A percentile compares a stretch with the other conserved stretches of the same genome.
Evolutionary conservation across 441 rosid genomes (phyloP).

Genomic region (Aleurites moluccanus): DNA sequence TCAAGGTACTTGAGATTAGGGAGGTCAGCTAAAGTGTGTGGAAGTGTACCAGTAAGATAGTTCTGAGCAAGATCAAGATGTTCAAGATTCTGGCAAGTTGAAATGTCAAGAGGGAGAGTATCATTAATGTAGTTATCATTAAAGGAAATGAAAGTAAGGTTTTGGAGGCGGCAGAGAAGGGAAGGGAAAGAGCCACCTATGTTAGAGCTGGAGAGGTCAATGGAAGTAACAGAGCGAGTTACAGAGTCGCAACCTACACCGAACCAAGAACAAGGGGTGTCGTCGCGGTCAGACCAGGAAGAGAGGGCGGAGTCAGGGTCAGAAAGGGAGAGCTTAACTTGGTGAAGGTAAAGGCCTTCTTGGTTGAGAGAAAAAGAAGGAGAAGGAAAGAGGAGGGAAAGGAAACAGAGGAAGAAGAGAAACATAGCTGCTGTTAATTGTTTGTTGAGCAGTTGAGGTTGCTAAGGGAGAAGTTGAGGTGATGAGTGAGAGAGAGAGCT

Average conservation of each 20-base stretch:
- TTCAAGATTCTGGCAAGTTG: slow-evolving; percentile 51
- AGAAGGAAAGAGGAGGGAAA: slow-evolving; percentile 21
- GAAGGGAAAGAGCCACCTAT: slow-evolving; percentile 75
- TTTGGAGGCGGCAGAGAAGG: slow-evolving; percentile 61
- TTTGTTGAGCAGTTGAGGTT: neutral
- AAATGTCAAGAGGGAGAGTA: slow-evolving; percentile 60
- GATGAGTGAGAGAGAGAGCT: neutral
- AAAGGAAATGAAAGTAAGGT: slow-evolving; percentile 52
- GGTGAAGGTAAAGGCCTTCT: slow-evolving; percentile 70
- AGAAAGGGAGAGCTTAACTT: slow-evolving; percentile 46
- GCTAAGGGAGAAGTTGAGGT: neutral
- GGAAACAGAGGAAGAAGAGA: slow-evolving; percentile 23
- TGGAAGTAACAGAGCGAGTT: slow-evolving; percentile 50
- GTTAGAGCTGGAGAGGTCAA: slow-evolving; percentile 60
- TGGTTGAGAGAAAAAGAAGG: slow-evolving; percentile 52
- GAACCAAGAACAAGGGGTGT: slow-evolving; percentile 68
- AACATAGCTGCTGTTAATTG: slow-evolving; percentile 7
- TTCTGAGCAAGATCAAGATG: slow-evolving; percentile 81
- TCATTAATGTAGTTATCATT: slow-evolving; percentile 61
- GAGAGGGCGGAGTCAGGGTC: slow-evolving; percentile 71
- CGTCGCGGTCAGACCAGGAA: slow-evolving; percentile 60
- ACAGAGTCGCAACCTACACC: slow-evolving; percentile 58
- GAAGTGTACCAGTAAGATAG: slow-evolving; percentile 68
- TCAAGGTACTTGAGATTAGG: slow-evolving; percentile 55
- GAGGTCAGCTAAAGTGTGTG: slow-evolving; percentile 53